phyloP scores from a whole-genome alignment of 768 basidiomycete species.

The Mrakia frigida region DNA sequence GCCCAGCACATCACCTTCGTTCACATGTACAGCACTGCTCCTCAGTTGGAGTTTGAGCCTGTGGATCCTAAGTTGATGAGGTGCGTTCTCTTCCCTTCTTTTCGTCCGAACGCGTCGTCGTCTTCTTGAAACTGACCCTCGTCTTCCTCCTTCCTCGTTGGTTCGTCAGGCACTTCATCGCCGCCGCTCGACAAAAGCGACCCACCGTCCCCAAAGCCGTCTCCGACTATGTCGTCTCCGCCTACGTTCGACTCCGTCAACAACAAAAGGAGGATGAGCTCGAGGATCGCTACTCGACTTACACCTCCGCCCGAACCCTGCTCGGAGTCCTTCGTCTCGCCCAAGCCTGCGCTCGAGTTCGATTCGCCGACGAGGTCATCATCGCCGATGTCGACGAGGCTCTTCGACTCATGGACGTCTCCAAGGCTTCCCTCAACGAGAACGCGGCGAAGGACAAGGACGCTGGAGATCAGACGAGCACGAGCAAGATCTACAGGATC shows the following conservation, averaged over 20 bases:
- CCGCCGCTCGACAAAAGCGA: conserved; percentile 75
- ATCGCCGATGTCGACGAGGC: conserved; percentile 93
- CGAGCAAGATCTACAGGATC: conserved; percentile 80
- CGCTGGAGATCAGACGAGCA: conserved; percentile 64
- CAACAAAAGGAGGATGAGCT: conserved; percentile 84
- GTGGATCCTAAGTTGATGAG: conserved; percentile 83
- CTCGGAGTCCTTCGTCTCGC: conserved; percentile 89
- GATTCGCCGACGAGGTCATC: conserved; percentile 73
- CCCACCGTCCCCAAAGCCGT: conserved; percentile 85
- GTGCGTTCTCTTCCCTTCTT: conserved; percentile 47
- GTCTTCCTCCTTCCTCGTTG: conserved; percentile 13
- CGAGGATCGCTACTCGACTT: conserved; percentile 80
- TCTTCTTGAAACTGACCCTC: background rate
- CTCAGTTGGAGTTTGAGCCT: conserved; percentile 73
- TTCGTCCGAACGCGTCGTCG: background rate
- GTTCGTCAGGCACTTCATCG: conserved; percentile 81
- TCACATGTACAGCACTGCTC: conserved; percentile 91
- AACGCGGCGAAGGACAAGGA: conserved; percentile 67
- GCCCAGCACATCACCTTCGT: conserved; percentile 97
- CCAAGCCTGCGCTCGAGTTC: conserved; percentile 87
- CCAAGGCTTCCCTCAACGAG: conserved; percentile 75
- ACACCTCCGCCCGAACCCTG: conserved; percentile 92
- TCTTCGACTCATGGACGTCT: conserved; percentile 90
- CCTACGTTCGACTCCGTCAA: conserved; percentile 92
- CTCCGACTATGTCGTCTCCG: conserved; percentile 87